Conservation (phyloP, 2,329 filamentous ascomycete genomes). For the Penicillium hesseltinei region DNA sequence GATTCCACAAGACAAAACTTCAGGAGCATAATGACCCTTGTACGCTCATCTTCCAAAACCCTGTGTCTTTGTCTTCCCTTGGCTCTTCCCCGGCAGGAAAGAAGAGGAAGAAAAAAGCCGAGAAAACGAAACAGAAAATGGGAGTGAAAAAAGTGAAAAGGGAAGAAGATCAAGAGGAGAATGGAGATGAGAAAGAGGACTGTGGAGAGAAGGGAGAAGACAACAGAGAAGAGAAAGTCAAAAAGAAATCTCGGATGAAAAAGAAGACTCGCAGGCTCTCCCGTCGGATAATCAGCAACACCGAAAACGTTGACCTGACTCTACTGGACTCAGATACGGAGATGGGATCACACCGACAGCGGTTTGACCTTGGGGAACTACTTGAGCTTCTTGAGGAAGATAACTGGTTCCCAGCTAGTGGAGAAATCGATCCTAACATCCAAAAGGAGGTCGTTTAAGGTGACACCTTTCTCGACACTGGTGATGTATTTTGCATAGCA, state of each 20-base stretch:
- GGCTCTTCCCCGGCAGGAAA: background rate
- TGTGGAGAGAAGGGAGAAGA: background rate
- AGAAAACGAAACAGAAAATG: background rate
- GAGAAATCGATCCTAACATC: conserved; percentile 33
- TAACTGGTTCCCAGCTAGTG: conserved; percentile 40
- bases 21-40: background rate
- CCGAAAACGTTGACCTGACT: conserved; percentile 5
- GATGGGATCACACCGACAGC: background rate
- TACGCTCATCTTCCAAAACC: background rate
- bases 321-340: background rate
- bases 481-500: background rate
- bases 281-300: conserved; percentile 3
- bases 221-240: background rate
- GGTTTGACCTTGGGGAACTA: conserved; percentile 5
- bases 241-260: background rate
- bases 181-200: background rate
- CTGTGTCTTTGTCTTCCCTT: background rate
- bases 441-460: conserved; percentile 12
- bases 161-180: background rate
- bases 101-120: background rate
- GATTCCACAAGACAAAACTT: conserved; percentile 20
- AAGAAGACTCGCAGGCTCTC: background rate
- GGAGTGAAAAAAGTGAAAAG: background rate
- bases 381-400: conserved; percentile 33
- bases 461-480: background rate